These are phyloP conservation scores for Fraxinus platypoda DNA, from an alignment of 305 asterid species.

Conservation along the genomic window DNA sequence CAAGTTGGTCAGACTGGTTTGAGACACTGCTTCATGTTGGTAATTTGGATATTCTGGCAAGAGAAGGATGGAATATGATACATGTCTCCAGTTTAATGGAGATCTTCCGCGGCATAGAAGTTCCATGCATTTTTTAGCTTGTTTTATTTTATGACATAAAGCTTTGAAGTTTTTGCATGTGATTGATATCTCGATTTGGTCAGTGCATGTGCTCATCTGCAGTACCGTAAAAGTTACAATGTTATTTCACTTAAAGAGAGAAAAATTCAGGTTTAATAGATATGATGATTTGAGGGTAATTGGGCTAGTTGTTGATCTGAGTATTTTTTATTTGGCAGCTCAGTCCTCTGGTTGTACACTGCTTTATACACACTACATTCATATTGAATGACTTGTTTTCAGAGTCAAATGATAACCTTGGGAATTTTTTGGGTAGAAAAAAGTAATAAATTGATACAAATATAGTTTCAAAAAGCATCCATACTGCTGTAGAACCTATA, in stretches of 20 bases:
- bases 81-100: neutral
- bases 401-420: neutral
- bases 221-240: neutral
- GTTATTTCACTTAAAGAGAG: neutral
- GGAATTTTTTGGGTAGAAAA: neutral
- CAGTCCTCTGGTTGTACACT: neutral
- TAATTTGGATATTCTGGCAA: neutral
- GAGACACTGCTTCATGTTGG: constrained; percentile 6
- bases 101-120: neutral
- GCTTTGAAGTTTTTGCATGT: neutral
- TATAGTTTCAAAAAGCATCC: neutral
- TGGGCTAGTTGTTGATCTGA: neutral
- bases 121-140: neutral
- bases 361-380: neutral
- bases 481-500: neutral
- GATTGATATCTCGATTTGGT: neutral
- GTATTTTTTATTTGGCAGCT: neutral
- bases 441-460: neutral
- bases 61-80: neutral
- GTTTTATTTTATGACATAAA: neutral
- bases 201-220: neutral
- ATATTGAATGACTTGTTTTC: neutral
- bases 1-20: neutral
- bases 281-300: neutral
- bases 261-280: neutral